Conservation (phyloP, 805 yeast genomes). For the Kluyveromyces wickerhamii region DNA sequence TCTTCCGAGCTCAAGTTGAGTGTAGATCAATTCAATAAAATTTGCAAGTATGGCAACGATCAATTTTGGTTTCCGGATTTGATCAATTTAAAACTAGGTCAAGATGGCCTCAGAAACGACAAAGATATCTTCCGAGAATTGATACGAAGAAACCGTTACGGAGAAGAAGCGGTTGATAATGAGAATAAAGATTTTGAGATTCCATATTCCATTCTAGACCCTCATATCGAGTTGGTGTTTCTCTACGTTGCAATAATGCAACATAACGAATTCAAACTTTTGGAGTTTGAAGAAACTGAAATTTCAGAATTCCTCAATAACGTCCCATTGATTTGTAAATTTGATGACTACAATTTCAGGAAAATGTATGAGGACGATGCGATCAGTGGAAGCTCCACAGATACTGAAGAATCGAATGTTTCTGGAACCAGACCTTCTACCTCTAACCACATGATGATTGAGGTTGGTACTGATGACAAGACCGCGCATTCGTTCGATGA, state of each 20-base stretch:
- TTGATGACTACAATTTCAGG: slow-evolving; percentile 27
- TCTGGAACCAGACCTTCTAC: slow-evolving; percentile 13
- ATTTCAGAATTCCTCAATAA: slow-evolving; percentile 68
- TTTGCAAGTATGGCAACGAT: slow-evolving; percentile 18
- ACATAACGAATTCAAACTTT: slow-evolving; percentile 65
- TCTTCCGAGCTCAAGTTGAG: slow-evolving; percentile 7
- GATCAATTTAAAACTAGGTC: slow-evolving; percentile 22
- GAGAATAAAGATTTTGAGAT: slow-evolving; percentile 9
- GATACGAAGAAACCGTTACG: slow-evolving; percentile 21
- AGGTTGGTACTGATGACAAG: slow-evolving; percentile 35
- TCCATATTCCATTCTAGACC: slow-evolving; percentile 47
- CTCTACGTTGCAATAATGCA: slow-evolving; percentile 71
- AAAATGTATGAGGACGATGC: slow-evolving; percentile 16
- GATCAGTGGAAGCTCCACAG: slow-evolving; percentile 9
- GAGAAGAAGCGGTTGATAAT: slow-evolving; percentile 4
- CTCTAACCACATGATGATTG: slow-evolving; percentile 23
- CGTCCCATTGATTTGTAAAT: slow-evolving; percentile 28
- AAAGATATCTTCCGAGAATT: slow-evolving; percentile 25
- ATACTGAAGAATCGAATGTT: slow-evolving; percentile 10
- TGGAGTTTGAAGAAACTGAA: slow-evolving; percentile 87
- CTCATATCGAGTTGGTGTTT: slow-evolving; percentile 70
- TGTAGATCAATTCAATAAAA: slow-evolving; percentile 8
- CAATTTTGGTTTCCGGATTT: slow-evolving; percentile 34
- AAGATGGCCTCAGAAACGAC: slow-evolving; percentile 20
- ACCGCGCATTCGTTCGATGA: slow-evolving; percentile 59